Percentiles rank a stretch among this genome's conserved stretches.
Evolutionary conservation across 1,284 basidiomycete species (phyloP).

Genomic region (Boletus hoseneyae): DNA sequence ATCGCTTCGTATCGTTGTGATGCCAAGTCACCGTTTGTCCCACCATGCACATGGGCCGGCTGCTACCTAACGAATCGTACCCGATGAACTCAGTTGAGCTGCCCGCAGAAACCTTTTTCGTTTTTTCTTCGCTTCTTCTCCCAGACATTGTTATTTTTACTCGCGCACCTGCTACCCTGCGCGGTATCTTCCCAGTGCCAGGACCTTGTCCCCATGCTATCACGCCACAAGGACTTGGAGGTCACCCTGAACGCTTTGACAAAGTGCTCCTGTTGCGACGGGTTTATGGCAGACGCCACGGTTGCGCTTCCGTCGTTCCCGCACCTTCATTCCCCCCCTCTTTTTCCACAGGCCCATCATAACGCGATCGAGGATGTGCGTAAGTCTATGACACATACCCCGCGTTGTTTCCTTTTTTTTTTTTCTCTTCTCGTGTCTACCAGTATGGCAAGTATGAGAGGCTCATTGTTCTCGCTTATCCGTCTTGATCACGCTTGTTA

Average conservation of each 20-base stretch:
- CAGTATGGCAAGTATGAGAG: not conserved
- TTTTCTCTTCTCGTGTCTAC: not conserved
- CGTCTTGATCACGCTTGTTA: no score
- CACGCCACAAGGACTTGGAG: slow-evolving; percentile 16
- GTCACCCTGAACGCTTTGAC: not conserved
- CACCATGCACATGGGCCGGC: not conserved
- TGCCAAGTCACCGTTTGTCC: slow-evolving; percentile 16
- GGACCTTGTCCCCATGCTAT: slow-evolving; percentile 1
- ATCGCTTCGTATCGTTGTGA: slow-evolving; percentile 14
- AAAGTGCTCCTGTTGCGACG: not conserved
- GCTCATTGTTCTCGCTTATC: slow-evolving; percentile 4
- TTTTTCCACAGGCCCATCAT: slow-evolving; percentile 1
- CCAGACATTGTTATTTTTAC: slow-evolving; percentile 7
- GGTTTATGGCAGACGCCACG: not conserved
- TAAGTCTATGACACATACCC: not conserved
- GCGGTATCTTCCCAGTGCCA: slow-evolving; percentile 17
- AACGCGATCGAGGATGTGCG: slow-evolving; percentile 2
- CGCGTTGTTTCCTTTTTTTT: slow-evolving; percentile 1
- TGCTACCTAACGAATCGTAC: not conserved
- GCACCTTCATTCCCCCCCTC: not conserved
- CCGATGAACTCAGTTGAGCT: slow-evolving; percentile 12
- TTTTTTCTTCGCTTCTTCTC: not conserved
- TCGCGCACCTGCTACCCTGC: slow-evolving; percentile 20
- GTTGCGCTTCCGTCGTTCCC: not conserved
- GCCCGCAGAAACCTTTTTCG: not conserved